Evolutionary conservation across 2,329 filamentous ascomycete genomes (phyloP).

Genomic region (Claviceps africana): DNA sequence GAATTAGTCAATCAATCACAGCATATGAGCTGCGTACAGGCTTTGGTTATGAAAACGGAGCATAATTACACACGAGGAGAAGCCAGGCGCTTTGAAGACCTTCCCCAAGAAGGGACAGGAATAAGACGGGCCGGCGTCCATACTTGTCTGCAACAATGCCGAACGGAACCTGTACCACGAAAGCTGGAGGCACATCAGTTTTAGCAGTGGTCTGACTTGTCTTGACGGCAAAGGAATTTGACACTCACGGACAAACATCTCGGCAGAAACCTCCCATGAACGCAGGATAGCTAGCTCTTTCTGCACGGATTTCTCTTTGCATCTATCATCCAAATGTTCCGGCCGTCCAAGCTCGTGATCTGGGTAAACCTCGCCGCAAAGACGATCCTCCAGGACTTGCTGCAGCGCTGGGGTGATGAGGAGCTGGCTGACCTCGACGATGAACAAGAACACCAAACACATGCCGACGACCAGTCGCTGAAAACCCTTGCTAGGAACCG

Average conservation of each 20-base stretch:
- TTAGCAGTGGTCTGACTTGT: not conserved
- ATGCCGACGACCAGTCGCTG: too few relatives aligned
- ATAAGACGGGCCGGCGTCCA: slow-evolving; percentile 28
- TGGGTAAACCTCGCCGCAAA: slow-evolving; percentile 36
- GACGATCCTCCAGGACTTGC: slow-evolving; percentile 38
- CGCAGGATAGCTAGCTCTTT: slow-evolving; percentile 35
- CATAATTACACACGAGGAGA: slow-evolving; percentile 17
- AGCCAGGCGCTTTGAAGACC: slow-evolving; percentile 16
- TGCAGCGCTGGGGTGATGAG: slow-evolving; percentile 20
- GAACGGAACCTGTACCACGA: slow-evolving; percentile 30
- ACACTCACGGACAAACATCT: slow-evolving; percentile 30
- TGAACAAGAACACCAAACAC: too few relatives aligned
- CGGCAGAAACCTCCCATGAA: slow-evolving; percentile 31
- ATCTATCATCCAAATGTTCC: slow-evolving; percentile 25
- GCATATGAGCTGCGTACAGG: not conserved
- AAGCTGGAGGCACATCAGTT: slow-evolving; percentile 13
- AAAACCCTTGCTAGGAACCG: too few relatives aligned
- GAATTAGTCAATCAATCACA: too few relatives aligned
- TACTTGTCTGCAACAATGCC: slow-evolving; percentile 33
- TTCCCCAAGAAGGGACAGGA: slow-evolving; percentile 21
- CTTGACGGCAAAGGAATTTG: not conserved
- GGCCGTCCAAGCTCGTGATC: slow-evolving; percentile 18
- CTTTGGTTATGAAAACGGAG: not conserved
- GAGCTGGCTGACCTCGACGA: too few relatives aligned
- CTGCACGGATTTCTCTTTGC: slow-evolving; percentile 25